Percentiles rank a stretch among this genome's conserved stretches.
These are phyloP conservation scores for Ceratocystis ficicola DNA, from an alignment of 2,329 filamentous ascomycete genomes.

Conservation along the genomic window DNA sequence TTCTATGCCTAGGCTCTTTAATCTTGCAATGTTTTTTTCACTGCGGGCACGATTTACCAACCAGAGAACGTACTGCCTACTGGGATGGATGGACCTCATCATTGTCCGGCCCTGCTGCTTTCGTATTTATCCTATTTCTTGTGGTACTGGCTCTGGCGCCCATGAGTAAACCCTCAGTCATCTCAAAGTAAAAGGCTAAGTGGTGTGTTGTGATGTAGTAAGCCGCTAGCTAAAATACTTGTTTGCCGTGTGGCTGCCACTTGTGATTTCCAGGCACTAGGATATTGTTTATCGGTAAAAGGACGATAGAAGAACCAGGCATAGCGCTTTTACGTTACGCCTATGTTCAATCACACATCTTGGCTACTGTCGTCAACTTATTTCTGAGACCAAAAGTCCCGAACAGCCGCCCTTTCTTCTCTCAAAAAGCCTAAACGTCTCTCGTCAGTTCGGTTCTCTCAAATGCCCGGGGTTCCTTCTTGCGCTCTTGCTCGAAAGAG, in stretches of 20 bases:
- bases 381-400: neutral
- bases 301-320: neutral
- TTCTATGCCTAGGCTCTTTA: neutral
- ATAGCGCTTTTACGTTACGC: neutral
- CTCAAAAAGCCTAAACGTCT: neutral
- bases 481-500: neutral
- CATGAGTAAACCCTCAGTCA: no score
- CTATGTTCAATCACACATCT: constrained; percentile 2
- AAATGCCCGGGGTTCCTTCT: neutral
- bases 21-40: neutral
- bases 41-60: neutral
- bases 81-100: neutral
- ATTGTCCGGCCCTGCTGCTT: neutral
- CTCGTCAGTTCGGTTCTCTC: neutral
- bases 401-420: neutral
- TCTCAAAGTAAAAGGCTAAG: neutral
- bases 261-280: neutral
- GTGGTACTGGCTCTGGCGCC: neutral
- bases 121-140: neutral
- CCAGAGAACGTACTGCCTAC: neutral
- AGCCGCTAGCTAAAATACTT: neutral
- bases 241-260: neutral
- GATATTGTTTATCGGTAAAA: neutral
- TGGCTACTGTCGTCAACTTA: neutral
- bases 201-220: neutral